Evolutionary conservation across 2,329 filamentous ascomycete species (phyloP).

Genomic region (Clonostachys sp.): DNA sequence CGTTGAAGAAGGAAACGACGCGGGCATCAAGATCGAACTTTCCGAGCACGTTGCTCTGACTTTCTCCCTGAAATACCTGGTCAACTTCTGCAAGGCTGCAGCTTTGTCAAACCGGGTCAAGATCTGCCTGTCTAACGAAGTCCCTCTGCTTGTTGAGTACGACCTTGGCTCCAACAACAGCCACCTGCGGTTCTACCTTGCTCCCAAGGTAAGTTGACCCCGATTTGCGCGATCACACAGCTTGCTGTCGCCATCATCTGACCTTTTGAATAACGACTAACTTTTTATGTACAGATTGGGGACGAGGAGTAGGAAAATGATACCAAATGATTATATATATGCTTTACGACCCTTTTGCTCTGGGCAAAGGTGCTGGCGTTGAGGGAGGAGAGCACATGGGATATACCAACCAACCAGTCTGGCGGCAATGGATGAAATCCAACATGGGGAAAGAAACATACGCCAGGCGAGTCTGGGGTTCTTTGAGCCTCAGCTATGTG

Average conservation of each 20-base stretch:
- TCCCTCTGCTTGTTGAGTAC: slow-evolving; percentile 95
- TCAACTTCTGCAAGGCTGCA: slow-evolving; percentile 99
- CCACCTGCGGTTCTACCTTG: slow-evolving; percentile 94
- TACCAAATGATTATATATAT: neutral
- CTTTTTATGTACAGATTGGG: slow-evolving; percentile 12
- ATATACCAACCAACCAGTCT: neutral
- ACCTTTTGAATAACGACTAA: neutral
- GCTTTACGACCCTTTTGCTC: neutral
- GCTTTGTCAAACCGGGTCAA: slow-evolving; percentile 77
- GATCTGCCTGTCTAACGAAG: slow-evolving; percentile 92
- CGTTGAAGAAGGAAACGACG: slow-evolving; percentile 57
- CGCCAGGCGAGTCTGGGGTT: neutral
- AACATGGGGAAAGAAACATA: slow-evolving; percentile 16
- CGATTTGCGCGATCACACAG: neutral
- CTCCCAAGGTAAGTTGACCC: slow-evolving; percentile 73
- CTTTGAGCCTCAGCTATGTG: no score
- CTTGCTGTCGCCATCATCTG: neutral
- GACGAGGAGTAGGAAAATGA: slow-evolving; percentile 15
- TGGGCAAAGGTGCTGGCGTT: slow-evolving; percentile 3
- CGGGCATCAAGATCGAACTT: slow-evolving; percentile 84
- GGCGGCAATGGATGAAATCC: neutral
- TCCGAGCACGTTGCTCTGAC: slow-evolving; percentile 90
- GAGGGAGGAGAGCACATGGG: neutral
- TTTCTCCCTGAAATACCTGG: slow-evolving; percentile 98
- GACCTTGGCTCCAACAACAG: slow-evolving; percentile 73